Evolutionary conservation across 2,329 filamentous ascomycete species (phyloP).

Genomic region (Aspergillus sp.): DNA sequence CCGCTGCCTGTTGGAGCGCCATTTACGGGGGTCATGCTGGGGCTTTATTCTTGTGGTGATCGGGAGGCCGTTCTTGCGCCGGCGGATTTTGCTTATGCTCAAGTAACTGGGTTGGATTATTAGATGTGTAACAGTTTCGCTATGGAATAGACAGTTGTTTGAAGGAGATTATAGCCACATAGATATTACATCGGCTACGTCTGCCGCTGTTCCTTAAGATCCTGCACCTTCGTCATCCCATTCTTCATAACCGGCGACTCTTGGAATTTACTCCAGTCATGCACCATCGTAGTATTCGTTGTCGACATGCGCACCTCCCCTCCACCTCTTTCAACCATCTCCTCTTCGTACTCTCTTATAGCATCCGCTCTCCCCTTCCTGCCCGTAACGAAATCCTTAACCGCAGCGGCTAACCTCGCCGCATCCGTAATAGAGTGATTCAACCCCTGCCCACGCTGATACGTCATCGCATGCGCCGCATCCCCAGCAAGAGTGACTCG

Average conservation of each 20-base stretch:
- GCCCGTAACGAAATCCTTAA: slow-evolving; percentile 14
- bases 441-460: slow-evolving; percentile 59
- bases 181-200: too few relatives aligned
- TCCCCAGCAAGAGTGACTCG: slow-evolving; percentile 56
- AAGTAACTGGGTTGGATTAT: slow-evolving; percentile 4
- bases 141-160: too few relatives aligned
- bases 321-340: slow-evolving; percentile 42
- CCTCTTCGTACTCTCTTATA: slow-evolving; percentile 30
- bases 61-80: slow-evolving; percentile 41
- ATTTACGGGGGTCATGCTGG: slow-evolving; percentile 50
- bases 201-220: neutral
- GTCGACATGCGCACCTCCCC: slow-evolving; percentile 47
- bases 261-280: slow-evolving; percentile 38
- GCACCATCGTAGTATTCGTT: slow-evolving; percentile 48
- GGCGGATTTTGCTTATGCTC: slow-evolving; percentile 43
- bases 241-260: slow-evolving; percentile 18
- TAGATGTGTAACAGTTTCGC: neutral
- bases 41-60: slow-evolving; percentile 47
- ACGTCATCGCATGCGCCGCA: slow-evolving; percentile 61
- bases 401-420: slow-evolving; percentile 16
- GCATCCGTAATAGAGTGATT: slow-evolving; percentile 51
- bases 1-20: slow-evolving; percentile 39
- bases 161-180: too few relatives aligned
- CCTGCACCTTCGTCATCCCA: slow-evolving; percentile 11
- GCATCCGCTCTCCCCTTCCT: slow-evolving; percentile 16